These are phyloP conservation scores for Aspergillus texensis DNA, from an alignment of 2,329 filamentous ascomycete species.

Conservation along the genomic window DNA sequence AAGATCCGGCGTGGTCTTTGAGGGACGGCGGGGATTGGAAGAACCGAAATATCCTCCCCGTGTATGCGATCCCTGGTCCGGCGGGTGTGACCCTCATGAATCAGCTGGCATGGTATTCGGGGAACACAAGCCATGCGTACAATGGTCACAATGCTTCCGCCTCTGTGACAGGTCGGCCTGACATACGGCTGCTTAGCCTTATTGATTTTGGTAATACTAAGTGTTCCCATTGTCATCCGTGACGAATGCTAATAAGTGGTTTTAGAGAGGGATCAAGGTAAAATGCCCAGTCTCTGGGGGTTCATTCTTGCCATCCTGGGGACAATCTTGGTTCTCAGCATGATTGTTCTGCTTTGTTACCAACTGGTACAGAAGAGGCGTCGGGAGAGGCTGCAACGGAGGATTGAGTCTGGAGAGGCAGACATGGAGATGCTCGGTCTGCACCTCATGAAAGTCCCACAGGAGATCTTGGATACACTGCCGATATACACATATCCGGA, in stretches of 20 bases:
- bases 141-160: conserved; percentile 38
- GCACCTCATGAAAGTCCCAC: conserved; percentile 76
- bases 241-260: conserved; percentile 1
- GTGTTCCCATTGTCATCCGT: background rate
- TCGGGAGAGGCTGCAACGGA: conserved; percentile 66
- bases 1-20: conserved; percentile 70
- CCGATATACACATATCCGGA: conserved; percentile 75
- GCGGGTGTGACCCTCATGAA: conserved; percentile 70
- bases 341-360: conserved; percentile 68
- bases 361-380: conserved; percentile 75
- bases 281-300: conserved; percentile 76
- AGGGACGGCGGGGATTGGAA: conserved; percentile 73
- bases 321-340: conserved; percentile 72
- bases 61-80: conserved; percentile 76
- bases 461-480: conserved; percentile 69
- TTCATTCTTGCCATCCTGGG: conserved; percentile 77
- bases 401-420: conserved; percentile 76
- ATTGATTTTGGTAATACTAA: conserved; percentile 48
- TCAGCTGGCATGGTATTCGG: conserved; percentile 75
- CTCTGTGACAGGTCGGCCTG: conserved; percentile 7
- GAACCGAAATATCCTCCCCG: conserved; percentile 69
- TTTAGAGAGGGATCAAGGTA: conserved; percentile 26
- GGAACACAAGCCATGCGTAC: conserved; percentile 59
- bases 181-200: conserved; percentile 51
- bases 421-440: conserved; percentile 86